Percentiles rank a stretch among this genome's conserved stretches.
phyloP scores from a whole-genome alignment of 495 filamentous ascomycete genomes.

The Daldinia vernicosa region DNA sequence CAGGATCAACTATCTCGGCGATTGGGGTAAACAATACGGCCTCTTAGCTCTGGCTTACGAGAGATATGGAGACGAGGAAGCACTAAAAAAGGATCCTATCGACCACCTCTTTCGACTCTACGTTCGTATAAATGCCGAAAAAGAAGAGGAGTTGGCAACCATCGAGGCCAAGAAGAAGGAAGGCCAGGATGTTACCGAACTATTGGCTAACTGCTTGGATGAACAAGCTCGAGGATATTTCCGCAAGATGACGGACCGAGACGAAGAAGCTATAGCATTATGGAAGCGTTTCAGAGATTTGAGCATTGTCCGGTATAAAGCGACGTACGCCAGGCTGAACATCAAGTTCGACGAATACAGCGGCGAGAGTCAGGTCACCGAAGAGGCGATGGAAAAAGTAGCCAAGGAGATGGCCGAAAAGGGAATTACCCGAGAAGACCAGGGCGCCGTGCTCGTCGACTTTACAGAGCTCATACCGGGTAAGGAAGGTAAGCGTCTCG shows the following conservation, averaged over 20 bases:
- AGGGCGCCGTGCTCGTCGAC: conserved; percentile 90
- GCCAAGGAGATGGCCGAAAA: conserved; percentile 73
- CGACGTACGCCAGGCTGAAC: conserved; percentile 81
- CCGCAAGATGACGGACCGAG: conserved; percentile 87
- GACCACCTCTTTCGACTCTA: conserved; percentile 72
- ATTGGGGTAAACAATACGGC: conserved; percentile 75
- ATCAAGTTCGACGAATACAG: conserved; percentile 95
- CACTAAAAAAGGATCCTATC: conserved; percentile 65
- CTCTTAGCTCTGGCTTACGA: conserved; percentile 67
- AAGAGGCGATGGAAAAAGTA: conserved; percentile 78
- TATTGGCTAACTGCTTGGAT: conserved; percentile 64
- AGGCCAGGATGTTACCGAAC: conserved; percentile 59
- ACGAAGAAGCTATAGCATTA: conserved; percentile 75
- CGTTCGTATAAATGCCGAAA: conserved; percentile 67
- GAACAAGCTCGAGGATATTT: conserved; percentile 80
- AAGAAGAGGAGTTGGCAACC: conserved; percentile 64
- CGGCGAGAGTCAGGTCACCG: conserved; percentile 89
- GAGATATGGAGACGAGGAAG: conserved; percentile 67
- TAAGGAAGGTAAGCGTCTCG: conserved; percentile 65
- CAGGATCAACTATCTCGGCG: conserved; percentile 72
- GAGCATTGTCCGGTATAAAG: conserved; percentile 84
- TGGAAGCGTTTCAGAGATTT: conserved; percentile 92
- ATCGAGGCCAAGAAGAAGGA: conserved; percentile 57
- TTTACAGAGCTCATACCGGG: conserved; percentile 76
- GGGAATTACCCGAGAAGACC: conserved; percentile 79